Evolutionary conservation across 2,329 filamentous ascomycete species (phyloP).

Genomic region (Aureobasidium sp.): DNA sequence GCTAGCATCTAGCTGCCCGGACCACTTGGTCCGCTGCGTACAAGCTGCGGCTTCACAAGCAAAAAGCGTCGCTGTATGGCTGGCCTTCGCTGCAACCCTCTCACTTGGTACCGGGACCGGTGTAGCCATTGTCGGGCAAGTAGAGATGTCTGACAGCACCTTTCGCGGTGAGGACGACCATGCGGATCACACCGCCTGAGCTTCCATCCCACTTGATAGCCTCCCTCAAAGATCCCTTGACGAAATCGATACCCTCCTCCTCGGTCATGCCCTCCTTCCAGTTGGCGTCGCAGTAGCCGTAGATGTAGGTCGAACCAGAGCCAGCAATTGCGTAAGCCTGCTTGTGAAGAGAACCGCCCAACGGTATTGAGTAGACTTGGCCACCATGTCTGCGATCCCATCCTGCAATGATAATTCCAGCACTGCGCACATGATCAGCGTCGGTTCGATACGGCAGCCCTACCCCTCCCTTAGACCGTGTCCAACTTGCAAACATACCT

Average conservation of each 20-base stretch:
- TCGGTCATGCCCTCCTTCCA: conserved; percentile 95
- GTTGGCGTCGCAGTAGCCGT: conserved; percentile 95
- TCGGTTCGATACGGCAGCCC: neutral
- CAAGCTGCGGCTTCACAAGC: conserved; percentile 8
- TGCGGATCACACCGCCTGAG: conserved; percentile 93
- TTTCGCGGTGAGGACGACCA: conserved; percentile 89
- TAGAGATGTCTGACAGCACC: conserved; percentile 93
- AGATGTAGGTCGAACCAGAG: conserved; percentile 97
- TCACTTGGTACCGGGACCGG: conserved; percentile 55
- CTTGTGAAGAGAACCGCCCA: conserved; percentile 96
- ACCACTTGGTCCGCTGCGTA: conserved; percentile 2
- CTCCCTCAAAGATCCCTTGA: conserved; percentile 83
- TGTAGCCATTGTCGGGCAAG: conserved; percentile 85
- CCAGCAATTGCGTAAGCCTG: conserved; percentile 92
- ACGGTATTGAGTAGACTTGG: conserved; percentile 93
- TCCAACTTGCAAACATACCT: conserved; percentile 52
- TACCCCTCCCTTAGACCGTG: no score
- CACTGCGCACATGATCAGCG: conserved; percentile 46
- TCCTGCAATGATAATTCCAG: conserved; percentile 96
- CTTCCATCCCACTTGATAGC: conserved; percentile 99
- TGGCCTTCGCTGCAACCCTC: neutral
- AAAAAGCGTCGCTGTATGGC: neutral
- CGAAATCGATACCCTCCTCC: conserved; percentile 81
- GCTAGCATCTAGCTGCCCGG: conserved; percentile 14
- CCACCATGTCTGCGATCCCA: conserved; percentile 93